Evolutionary conservation across 164 flowering plant species (phyloP).

Genomic region (Echeveria elegans): DNA sequence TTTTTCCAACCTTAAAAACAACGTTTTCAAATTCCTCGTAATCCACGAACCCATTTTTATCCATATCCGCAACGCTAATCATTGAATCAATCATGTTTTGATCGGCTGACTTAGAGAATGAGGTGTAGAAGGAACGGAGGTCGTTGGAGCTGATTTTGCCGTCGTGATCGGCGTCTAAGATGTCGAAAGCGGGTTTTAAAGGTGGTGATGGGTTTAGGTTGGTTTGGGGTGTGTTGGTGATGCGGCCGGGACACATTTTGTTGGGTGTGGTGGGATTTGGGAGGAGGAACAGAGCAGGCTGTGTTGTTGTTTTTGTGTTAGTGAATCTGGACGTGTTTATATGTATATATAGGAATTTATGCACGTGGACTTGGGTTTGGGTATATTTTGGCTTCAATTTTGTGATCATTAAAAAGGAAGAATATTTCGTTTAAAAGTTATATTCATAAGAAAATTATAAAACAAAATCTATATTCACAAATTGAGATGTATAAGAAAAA

Average conservation of each 20-base stretch:
- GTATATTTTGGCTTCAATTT: no score
- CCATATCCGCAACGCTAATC: slow-evolving; percentile 65
- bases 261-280: no score
- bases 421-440: no score
- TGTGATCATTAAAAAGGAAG: no score
- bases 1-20: slow-evolving; percentile 19
- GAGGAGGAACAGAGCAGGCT: no score
- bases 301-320: no score
- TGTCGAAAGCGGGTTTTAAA: slow-evolving; percentile 46
- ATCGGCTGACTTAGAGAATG: slow-evolving; percentile 9
- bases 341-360: no score
- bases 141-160: slow-evolving; percentile 79
- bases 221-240: not conserved
- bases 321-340: no score
- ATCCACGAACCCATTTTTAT: slow-evolving; percentile 70
- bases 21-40: slow-evolving; percentile 63
- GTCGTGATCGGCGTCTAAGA: slow-evolving; percentile 73
- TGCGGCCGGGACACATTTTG: not conserved
- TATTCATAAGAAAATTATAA: no score
- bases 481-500: no score
- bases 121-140: slow-evolving; percentile 43
- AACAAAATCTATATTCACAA: no score
- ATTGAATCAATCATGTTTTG: slow-evolving; percentile 61
- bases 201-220: not conserved
- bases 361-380: no score